These are phyloP conservation scores for Cryptococcus neoformans DNA, from an alignment of 1,284 basidiomycete genomes.

Conservation along the genomic window DNA sequence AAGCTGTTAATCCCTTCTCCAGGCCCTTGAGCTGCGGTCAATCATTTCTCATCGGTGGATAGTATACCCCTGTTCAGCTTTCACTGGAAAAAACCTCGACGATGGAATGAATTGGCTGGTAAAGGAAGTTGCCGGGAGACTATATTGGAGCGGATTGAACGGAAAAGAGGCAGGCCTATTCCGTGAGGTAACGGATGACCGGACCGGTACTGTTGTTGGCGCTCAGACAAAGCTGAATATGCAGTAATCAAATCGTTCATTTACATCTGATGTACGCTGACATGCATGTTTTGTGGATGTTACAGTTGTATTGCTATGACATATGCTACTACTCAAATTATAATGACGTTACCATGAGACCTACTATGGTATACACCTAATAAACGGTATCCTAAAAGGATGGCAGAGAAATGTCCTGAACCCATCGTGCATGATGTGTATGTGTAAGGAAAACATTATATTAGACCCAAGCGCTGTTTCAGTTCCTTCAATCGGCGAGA, in stretches of 20 bases:
- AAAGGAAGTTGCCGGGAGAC: slow-evolving; percentile 74
- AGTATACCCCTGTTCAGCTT: slow-evolving; percentile 88
- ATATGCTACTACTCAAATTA: too few relatives aligned
- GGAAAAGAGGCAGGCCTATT: not conserved
- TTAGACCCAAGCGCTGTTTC: not conserved
- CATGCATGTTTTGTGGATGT: too few relatives aligned
- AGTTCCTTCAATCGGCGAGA: slow-evolving; percentile 16
- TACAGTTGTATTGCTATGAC: too few relatives aligned
- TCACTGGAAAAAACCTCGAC: slow-evolving; percentile 79
- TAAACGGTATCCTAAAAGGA: too few relatives aligned
- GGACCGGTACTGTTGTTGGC: not conserved
- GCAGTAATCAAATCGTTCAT: not conserved
- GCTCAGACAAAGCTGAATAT: not conserved
- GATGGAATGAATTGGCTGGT: slow-evolving; percentile 94
- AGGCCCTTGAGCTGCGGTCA: slow-evolving; percentile 71
- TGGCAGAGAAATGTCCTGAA: not conserved
- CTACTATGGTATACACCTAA: too few relatives aligned
- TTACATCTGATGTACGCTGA: too few relatives aligned
- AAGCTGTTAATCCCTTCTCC: slow-evolving; percentile 3
- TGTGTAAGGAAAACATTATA: not conserved
- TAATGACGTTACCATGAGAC: too few relatives aligned
- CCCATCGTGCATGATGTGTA: not conserved
- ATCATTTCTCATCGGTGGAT: slow-evolving; percentile 88
- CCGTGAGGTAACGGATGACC: not conserved
- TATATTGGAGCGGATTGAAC: slow-evolving; percentile 42